A percentile compares a stretch with the other conserved stretches of the same genome.
Evolutionary conservation across 2,329 filamentous ascomycete species (phyloP).

Genomic region (Hymenoscyphus occultus): DNA sequence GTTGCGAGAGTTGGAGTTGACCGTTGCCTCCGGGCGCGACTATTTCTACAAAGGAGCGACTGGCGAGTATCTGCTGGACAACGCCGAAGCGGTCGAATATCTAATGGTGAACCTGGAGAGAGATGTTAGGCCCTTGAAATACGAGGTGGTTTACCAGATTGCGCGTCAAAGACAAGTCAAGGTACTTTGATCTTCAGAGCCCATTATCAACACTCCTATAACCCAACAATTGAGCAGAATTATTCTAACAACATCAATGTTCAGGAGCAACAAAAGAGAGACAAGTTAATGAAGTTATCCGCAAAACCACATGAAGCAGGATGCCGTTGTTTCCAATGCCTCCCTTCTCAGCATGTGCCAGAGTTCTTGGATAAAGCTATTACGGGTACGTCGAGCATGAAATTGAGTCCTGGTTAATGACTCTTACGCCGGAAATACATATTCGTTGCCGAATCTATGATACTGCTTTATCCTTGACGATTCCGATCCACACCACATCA

Average conservation of each 20-base stretch:
- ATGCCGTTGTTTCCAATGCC: neutral
- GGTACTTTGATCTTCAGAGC: neutral
- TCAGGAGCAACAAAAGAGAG: no score
- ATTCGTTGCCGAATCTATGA: neutral
- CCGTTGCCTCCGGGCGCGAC: neutral
- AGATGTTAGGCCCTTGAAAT: no score
- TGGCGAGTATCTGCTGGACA: neutral
- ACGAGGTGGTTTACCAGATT: neutral
- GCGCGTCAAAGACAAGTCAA: neutral
- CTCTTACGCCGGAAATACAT: neutral
- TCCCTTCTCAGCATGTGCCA: neutral
- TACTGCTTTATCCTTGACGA: neutral
- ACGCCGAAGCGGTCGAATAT: neutral
- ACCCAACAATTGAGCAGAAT: neutral
- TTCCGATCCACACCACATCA: neutral
- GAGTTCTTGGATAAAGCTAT: neutral
- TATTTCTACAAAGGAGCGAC: neutral
- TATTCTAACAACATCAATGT: neutral
- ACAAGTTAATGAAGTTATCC: no score
- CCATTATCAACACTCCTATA: neutral
- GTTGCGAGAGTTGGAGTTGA: neutral
- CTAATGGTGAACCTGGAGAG: neutral
- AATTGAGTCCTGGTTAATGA: neutral
- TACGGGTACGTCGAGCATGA: neutral
- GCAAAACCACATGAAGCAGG: neutral